Base-by-base conservation (phyloP, 2,329 filamentous ascomycete genomes). In the Monilinia fructicola region DNA sequence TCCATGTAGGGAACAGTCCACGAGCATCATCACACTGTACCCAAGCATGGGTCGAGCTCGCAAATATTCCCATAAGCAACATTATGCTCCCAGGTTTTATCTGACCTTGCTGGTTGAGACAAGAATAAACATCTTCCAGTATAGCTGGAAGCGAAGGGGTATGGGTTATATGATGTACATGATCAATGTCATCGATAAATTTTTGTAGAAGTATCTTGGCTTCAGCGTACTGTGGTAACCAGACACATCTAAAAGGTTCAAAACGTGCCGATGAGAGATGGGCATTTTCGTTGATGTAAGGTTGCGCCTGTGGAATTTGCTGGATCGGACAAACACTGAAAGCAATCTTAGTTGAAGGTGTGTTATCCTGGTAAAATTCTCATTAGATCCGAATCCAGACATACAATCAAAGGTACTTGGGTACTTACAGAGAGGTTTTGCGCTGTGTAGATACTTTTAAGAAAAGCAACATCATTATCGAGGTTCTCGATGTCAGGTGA, bases 131-230 rank as follows among this genome's bases (percentile, higher is more conserved):
- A 35, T 6, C 31, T 35, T 35, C 31, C 31, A 35, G 31, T 35
- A 35, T 35, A 35, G 31, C 31, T 35, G 31, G 31, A 6, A 35
- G 31, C 31, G 31, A 35, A 35, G 31, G 31, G 31, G 31, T 35
- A 35, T 35, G 31, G 3, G 31, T 35, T 35, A 35, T 35, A 35
- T 35, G 31, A 35, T 35, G 31, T 28, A 68, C 12, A 61, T 70
- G 59, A 4, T 65, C 54, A 28, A 67, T 52, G 50, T 67, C 65
- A 12, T 53, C 52, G 21, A 70, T 18, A 42, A 58, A 71, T 46
- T 70, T 70, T 11, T 71, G 65, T 23, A 71, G 46, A 21, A 69
- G 63, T 35, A 71, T 52, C 35, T 68, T 61, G 6, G 68, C 63
- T 44, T 71, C 68, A 4, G 56, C 26, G 48, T 67, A 60, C 38